Percentiles rank a stretch among this genome's conserved stretches.
Conservation (phyloP, 2,329 filamentous ascomycete genomes). For the Botrytis sinoallii region DNA sequence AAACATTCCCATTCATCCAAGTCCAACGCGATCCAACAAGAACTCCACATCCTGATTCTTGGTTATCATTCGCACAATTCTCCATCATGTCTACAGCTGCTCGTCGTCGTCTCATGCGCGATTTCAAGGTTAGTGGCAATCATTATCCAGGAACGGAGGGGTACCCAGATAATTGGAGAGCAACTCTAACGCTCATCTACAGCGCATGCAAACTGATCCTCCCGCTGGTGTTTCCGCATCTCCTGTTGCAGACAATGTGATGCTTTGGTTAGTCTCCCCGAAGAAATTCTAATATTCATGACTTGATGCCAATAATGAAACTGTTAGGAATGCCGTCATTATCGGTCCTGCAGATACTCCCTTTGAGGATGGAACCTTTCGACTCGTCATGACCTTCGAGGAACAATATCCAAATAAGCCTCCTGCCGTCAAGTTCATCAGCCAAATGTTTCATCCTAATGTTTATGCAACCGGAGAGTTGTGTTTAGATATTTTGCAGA, state of each 20-base stretch:
- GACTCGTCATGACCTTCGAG: conserved; percentile 98
- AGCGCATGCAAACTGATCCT: conserved; percentile 99
- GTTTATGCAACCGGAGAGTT: conserved; percentile 96
- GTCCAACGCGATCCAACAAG: not conserved
- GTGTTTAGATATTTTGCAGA: conserved; percentile 94
- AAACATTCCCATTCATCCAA: conserved; percentile 2
- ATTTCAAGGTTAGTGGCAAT: conserved; percentile 79
- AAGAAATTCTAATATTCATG: not conserved
- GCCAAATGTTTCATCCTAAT: conserved; percentile 98
- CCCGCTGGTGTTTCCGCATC: conserved; percentile 95
- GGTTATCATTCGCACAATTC: not conserved
- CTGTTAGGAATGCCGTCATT: conserved; percentile 88
- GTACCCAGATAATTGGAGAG: conserved; percentile 9
- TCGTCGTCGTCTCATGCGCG: conserved; percentile 93
- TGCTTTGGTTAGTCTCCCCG: conserved; percentile 70
- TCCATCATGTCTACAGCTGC: conserved; percentile 82
- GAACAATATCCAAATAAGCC: conserved; percentile 99
- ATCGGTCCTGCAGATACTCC: conserved; percentile 96
- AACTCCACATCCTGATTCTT: not conserved
- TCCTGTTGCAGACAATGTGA: conserved; percentile 92
- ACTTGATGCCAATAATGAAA: conserved; percentile 16
- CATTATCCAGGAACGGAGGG: conserved; percentile 3
- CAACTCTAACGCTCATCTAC: conserved; percentile 27
- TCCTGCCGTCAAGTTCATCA: conserved; percentile 96
- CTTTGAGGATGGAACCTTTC: conserved; percentile 96